These are phyloP conservation scores for Sclerotinia subarctica DNA, from an alignment of 2,329 filamentous ascomycete species.

Conservation along the genomic window DNA sequence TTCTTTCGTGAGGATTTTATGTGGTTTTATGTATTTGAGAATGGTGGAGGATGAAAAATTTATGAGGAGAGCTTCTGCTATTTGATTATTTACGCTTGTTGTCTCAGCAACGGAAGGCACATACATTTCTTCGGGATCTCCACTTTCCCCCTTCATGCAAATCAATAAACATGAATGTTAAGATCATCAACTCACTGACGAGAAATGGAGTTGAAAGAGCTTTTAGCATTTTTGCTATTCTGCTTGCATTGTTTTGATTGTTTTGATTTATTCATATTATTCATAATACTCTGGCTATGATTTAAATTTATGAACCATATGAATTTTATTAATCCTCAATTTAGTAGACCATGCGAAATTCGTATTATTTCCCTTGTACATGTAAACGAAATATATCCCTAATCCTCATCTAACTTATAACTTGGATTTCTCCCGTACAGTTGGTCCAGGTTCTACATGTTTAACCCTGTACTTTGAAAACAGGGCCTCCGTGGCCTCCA, in stretches of 20 bases:
- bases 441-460: slow-evolving; percentile 35
- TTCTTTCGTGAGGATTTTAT: slow-evolving; percentile 1
- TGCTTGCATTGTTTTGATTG: background rate
- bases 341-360: background rate
- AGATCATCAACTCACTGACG: background rate
- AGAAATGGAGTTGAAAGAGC: background rate
- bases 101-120: slow-evolving; percentile 1
- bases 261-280: background rate
- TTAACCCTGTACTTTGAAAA: slow-evolving; percentile 56
- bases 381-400: background rate
- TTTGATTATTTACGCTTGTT: slow-evolving; percentile 13
- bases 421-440: slow-evolving; percentile 35
- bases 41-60: slow-evolving; percentile 13
- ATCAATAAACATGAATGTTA: background rate
- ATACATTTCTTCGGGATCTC: slow-evolving; percentile 13
- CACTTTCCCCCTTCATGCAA: slow-evolving; percentile 6
- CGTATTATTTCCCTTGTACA: background rate
- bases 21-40: slow-evolving; percentile 15
- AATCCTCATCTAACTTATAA: slow-evolving; percentile 29
- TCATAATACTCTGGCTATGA: background rate
- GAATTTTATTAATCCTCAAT: background rate
- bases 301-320: background rate
- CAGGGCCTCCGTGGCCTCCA: slow-evolving; percentile 61
- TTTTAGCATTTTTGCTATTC: too few relatives aligned
- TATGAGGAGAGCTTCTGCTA: slow-evolving; percentile 15